Percentiles rank a stretch among this genome's conserved stretches.
Evolutionary conservation across 192 early-diverging fungal genomes (phyloP).

Genomic region (Podila verticillata): DNA sequence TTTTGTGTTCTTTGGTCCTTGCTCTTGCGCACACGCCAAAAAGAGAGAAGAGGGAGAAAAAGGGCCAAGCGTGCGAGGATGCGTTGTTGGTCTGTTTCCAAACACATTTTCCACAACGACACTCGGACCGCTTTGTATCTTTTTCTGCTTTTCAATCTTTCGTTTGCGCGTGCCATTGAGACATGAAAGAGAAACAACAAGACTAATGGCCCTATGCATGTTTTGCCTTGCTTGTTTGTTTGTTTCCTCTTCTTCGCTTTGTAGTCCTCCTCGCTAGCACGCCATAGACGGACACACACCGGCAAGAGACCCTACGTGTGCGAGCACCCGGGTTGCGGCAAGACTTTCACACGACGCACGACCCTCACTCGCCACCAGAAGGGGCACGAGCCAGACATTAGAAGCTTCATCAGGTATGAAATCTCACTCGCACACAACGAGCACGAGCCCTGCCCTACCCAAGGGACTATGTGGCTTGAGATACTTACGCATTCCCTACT

Average conservation of each 20-base stretch:
- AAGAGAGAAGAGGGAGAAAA: no score
- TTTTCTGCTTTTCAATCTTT: background rate
- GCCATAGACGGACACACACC: slow-evolving; percentile 82
- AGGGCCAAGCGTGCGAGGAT: no score
- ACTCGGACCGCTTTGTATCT: no score
- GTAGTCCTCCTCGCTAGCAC: slow-evolving; percentile 77
- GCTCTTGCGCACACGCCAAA: no score
- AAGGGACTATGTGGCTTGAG: background rate
- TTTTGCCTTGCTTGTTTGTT: background rate
- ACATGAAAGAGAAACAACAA: no score
- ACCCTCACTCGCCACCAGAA: slow-evolving; percentile 71
- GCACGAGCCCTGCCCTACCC: no score
- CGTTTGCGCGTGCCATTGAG: background rate
- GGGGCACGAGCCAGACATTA: slow-evolving; percentile 62
- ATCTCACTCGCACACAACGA: background rate
- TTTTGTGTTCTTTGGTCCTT: no score
- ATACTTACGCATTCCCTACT: slow-evolving; percentile 7
- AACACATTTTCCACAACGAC: no score
- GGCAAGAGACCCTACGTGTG: slow-evolving; percentile 82
- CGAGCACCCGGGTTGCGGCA: slow-evolving; percentile 72
- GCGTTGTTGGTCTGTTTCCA: no score
- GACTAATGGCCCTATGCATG: background rate
- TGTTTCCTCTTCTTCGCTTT: background rate
- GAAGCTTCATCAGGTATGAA: slow-evolving; percentile 53
- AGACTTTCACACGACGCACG: slow-evolving; percentile 76